Evolutionary conservation across 2,329 filamentous ascomycete genomes (phyloP).

Genomic region (Colletotrichum orchidophilum): DNA sequence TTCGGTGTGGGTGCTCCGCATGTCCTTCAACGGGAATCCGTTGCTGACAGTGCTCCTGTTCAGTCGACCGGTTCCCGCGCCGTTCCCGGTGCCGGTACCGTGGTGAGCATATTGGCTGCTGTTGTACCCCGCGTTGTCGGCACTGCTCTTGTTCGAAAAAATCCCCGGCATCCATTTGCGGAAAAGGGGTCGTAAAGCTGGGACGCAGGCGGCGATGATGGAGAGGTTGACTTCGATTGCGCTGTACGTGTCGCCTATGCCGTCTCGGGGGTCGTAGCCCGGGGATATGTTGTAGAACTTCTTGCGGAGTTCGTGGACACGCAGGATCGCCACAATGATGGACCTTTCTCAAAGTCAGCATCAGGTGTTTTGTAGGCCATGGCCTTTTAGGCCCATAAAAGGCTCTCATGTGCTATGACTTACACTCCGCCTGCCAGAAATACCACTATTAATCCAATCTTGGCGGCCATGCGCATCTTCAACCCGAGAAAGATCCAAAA

Average conservation of each 20-base stretch:
- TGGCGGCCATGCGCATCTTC: conserved; percentile 48
- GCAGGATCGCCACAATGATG: conserved; percentile 8
- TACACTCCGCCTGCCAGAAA: conserved; percentile 50
- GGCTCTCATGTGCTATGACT: conserved; percentile 31
- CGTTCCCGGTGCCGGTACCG: conserved; percentile 35
- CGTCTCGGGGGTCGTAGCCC: conserved; percentile 1
- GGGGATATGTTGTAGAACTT: conserved; percentile 14
- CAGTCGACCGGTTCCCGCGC: conserved; percentile 21
- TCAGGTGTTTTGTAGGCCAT: not conserved
- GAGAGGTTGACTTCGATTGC: conserved; percentile 48
- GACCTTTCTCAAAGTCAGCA: conserved; percentile 18
- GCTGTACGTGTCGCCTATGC: conserved; percentile 40
- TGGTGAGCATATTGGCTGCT: conserved; percentile 37
- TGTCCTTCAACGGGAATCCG: conserved; percentile 35
- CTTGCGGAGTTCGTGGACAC: conserved; percentile 8
- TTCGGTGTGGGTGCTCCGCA: conserved; percentile 43
- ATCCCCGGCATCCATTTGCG: conserved; percentile 36
- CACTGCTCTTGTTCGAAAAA: conserved; percentile 6
- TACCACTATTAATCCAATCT: conserved; percentile 49
- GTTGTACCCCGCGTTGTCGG: conserved; percentile 29
- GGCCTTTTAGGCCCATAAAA: not conserved
- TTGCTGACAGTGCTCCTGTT: conserved; percentile 1
- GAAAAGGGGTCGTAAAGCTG: conserved; percentile 46
- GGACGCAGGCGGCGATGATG: conserved; percentile 48
- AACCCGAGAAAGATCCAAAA: conserved; percentile 52